Base-by-base conservation (phyloP, 495 filamentous ascomycete species). In the Talaromyces stipitatus region DNA sequence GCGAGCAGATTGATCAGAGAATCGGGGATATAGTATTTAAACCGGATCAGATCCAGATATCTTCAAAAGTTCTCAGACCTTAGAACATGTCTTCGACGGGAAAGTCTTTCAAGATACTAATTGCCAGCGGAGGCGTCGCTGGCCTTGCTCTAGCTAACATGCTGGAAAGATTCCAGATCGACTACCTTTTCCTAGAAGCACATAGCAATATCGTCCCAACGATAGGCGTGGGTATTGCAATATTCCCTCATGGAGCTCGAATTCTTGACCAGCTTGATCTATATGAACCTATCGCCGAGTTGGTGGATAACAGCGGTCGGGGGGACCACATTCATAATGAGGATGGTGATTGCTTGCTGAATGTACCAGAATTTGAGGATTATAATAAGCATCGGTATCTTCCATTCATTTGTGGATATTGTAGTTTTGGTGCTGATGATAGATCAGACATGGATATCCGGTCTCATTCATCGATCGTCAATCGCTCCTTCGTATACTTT, bases 91-190 rank as follows among this genome's bases (percentile, higher is more conserved):
- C 36, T 18, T 41, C 36, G 1, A 18, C 36, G 18, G 36, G 18
- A 18, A 41, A 18, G 18, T 10, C 36, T 41, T 41, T 41, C 36
- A 41, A 41, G 3, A 8, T 41, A 41, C n/a, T 41, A 20, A 41
- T 41, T 10, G n/a, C 36, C 8, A 7, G 36, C 8, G 36, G 36
- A 18, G 36, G n/a, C 36, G 81, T 78, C 0, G 76, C 78, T 2
- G 81, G 80, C 9, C 57, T 64, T 14, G 50, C 33, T 8, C 26
- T 64, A 27, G 62, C 62, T 10, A 10, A 46, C 23, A 57, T 59
- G 41, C 54, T 68, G 16, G 50, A 67, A 58, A 53, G 54, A 29
- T 55, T 54, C 24, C 48, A 55, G n/a, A 59, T 66, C 29, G 65
- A 66, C 45, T 67, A 55, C 50, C 33, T 66, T 12, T 18, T 67